Evolutionary conservation across 2,329 filamentous ascomycete genomes (phyloP).

Genomic region (Aschersonia sp.): DNA sequence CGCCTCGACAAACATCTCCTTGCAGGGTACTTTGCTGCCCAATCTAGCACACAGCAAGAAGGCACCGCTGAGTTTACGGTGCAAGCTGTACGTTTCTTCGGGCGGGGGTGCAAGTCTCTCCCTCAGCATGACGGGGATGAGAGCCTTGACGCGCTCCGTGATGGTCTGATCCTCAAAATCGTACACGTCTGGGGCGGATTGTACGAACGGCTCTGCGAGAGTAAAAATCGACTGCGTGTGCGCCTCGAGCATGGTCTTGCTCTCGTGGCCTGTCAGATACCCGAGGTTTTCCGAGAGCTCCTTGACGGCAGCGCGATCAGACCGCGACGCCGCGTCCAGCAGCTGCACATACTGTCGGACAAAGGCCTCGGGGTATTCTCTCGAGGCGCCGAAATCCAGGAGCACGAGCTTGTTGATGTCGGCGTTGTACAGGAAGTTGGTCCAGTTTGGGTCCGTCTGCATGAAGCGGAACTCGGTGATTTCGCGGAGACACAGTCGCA

Average conservation of each 20-base stretch:
- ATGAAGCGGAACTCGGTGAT: conserved; percentile 94
- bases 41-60: conserved; percentile 83
- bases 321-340: conserved; percentile 62
- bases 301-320: conserved; percentile 50
- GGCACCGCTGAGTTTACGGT: conserved; percentile 88
- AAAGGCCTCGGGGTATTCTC: conserved; percentile 72
- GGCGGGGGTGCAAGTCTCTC: conserved; percentile 84
- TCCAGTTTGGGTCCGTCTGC: conserved; percentile 99
- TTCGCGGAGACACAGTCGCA: conserved; percentile 83
- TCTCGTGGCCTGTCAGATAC: conserved; percentile 87
- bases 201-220: conserved; percentile 79
- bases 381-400: conserved; percentile 86
- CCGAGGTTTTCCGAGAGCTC: conserved; percentile 63
- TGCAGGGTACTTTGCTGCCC: conserved; percentile 69
- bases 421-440: conserved; percentile 88
- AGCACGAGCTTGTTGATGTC: conserved; percentile 63
- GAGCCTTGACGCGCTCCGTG: conserved; percentile 73
- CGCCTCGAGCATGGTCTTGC: conserved; percentile 72
- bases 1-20: conserved; percentile 59
- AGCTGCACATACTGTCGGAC: conserved; percentile 67
- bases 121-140: conserved; percentile 87
- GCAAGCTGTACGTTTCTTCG: conserved; percentile 92
- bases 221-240: conserved; percentile 82
- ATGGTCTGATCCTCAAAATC: conserved; percentile 94
- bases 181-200: conserved; percentile 65